phyloP scores from a whole-genome alignment of 352 stramenopile genomes.

The Thraustochytrium sp. region DNA sequence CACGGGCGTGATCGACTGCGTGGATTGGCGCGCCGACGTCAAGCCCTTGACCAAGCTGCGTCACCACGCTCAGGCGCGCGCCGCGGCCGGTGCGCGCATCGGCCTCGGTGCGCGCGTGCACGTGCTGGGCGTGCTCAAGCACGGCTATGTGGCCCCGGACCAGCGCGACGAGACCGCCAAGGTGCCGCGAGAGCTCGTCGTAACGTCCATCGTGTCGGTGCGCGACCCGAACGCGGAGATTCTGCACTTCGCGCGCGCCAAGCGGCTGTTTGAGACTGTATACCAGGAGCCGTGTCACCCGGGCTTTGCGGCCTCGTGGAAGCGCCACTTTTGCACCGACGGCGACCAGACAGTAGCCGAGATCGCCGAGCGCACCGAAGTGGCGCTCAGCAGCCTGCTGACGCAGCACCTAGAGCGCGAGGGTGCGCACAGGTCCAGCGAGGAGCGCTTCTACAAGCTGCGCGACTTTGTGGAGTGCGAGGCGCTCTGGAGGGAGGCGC shows the following conservation, averaged over 20 bases:
- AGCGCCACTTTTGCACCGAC: neutral
- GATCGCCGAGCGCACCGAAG: neutral
- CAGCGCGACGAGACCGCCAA: neutral
- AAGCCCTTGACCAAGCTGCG: neutral
- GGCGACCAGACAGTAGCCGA: neutral
- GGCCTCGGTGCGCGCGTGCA: neutral
- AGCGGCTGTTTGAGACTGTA: neutral
- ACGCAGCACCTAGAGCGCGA: neutral
- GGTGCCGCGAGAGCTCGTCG: neutral
- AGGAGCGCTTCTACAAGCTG: neutral
- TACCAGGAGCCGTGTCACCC: neutral
- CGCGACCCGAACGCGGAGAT: neutral
- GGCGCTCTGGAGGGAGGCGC: neutral
- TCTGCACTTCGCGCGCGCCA: constrained; percentile 6
- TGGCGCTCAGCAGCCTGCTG: neutral
- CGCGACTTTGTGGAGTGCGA: neutral
- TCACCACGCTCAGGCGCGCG: neutral
- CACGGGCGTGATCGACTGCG: constrained; percentile 6
- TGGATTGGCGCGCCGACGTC: neutral
- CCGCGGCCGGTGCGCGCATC: no score
- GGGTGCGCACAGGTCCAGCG: neutral
- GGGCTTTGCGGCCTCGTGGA: neutral
- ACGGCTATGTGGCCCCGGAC: neutral
- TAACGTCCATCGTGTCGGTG: neutral
- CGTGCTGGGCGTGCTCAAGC: neutral